These are phyloP conservation scores for Melanomma pulvis-pyrius DNA, from an alignment of 495 filamentous ascomycete species.

Conservation along the genomic window DNA sequence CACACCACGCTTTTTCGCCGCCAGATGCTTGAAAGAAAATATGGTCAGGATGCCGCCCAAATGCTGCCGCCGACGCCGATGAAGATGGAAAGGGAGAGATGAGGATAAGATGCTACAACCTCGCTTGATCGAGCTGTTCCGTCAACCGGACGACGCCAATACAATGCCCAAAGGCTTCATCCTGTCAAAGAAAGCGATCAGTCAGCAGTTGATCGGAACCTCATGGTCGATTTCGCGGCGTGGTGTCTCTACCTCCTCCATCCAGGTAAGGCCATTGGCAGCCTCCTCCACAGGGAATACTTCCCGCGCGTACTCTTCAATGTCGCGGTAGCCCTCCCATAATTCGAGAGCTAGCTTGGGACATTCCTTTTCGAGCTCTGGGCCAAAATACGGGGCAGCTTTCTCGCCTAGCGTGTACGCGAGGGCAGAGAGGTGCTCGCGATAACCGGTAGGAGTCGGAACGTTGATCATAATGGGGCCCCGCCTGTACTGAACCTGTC, in stretches of 20 bases:
- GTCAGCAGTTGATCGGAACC: slow-evolving; percentile 36
- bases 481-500: slow-evolving; percentile 74
- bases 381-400: slow-evolving; percentile 71
- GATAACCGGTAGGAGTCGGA: slow-evolving; percentile 84
- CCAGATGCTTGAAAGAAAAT: slow-evolving; percentile 4
- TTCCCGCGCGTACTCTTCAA: slow-evolving; percentile 95
- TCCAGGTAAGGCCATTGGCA: slow-evolving; percentile 91
- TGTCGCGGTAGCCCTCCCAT: slow-evolving; percentile 87
- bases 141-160: slow-evolving; percentile 20
- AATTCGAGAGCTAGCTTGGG: slow-evolving; percentile 73
- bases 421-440: slow-evolving; percentile 78
- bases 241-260: slow-evolving; percentile 58
- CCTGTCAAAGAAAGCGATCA: slow-evolving; percentile 5
- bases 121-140: slow-evolving; percentile 17
- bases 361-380: slow-evolving; percentile 61
- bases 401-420: slow-evolving; percentile 63
- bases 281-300: slow-evolving; percentile 94
- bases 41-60: slow-evolving; percentile 3
- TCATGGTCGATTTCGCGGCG: slow-evolving; percentile 33
- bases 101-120: slow-evolving; percentile 14
- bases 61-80: slow-evolving; percentile 17
- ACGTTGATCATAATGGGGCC: slow-evolving; percentile 83
- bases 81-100: background rate
- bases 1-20: slow-evolving; percentile 1
- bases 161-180: slow-evolving; percentile 15